A percentile compares a stretch with the other conserved stretches of the same genome.
These are phyloP conservation scores for Lasiodiplodia theobromae DNA, from an alignment of 2,329 filamentous ascomycete species.

Conservation along the genomic window DNA sequence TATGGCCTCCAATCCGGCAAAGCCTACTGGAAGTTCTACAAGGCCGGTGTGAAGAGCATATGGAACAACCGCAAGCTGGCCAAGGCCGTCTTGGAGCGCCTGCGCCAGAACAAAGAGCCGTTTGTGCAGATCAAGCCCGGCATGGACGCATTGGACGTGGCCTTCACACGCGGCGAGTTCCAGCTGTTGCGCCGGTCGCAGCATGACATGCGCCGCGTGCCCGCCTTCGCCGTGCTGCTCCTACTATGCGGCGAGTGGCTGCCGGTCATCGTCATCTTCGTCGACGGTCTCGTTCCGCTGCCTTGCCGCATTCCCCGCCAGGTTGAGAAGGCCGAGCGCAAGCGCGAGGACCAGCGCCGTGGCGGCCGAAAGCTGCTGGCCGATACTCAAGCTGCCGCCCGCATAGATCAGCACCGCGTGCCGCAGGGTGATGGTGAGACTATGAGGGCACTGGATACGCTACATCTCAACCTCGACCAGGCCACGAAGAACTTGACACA, in stretches of 20 bases:
- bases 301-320: conserved; percentile 85
- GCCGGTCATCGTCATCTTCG: conserved; percentile 75
- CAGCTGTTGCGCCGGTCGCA: conserved; percentile 72
- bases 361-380: neutral
- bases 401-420: neutral
- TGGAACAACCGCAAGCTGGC: conserved; percentile 67
- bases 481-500: neutral
- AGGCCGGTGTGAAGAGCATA: conserved; percentile 78
- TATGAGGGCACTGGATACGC: neutral
- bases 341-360: conserved; percentile 17
- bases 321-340: conserved; percentile 46
- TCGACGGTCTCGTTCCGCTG: conserved; percentile 76
- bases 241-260: conserved; percentile 86
- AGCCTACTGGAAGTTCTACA: conserved; percentile 86
- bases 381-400: neutral
- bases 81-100: conserved; percentile 33
- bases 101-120: conserved; percentile 41
- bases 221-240: conserved; percentile 78
- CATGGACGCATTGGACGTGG: neutral
- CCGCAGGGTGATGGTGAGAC: neutral
- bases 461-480: neutral
- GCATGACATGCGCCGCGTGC: conserved; percentile 78
- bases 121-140: neutral
- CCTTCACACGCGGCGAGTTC: conserved; percentile 70
- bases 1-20: conserved; percentile 72